Evolutionary conservation across 371 early-diverging fungal species (phyloP).

Genomic region (Phascolomyces articulosus): DNA sequence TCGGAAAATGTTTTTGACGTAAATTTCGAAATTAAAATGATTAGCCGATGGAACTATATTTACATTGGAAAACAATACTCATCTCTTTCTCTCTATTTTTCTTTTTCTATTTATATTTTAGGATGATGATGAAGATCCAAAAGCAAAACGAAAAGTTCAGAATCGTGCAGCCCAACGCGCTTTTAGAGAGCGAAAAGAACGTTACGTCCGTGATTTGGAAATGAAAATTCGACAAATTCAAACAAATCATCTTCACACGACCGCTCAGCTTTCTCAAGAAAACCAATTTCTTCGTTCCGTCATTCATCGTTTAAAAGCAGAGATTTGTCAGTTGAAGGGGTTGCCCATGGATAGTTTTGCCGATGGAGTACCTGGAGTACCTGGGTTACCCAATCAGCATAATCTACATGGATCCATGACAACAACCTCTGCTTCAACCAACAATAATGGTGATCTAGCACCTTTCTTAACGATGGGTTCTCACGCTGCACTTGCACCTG

Average conservation of each 20-base stretch:
- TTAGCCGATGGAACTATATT: not conserved
- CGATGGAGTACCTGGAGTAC: not conserved
- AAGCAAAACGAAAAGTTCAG: constrained; percentile 72
- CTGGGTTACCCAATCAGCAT: not conserved
- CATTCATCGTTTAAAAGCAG: constrained; percentile 40
- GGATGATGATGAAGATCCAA: constrained; percentile 43
- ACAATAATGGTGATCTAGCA: constrained; percentile 4
- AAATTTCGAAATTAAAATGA: not conserved
- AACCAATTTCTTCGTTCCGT: constrained; percentile 41
- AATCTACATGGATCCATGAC: too few species aligned
- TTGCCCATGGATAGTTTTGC: constrained; percentile 6
- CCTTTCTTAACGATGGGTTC: constrained; percentile 16
- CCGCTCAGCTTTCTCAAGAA: constrained; percentile 39
- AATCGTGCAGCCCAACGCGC: constrained; percentile 81
- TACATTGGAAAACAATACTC: not conserved
- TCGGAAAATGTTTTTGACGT: constrained; percentile 21
- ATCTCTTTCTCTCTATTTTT: not conserved
- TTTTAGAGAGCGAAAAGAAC: constrained; percentile 75
- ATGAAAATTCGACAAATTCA: constrained; percentile 60
- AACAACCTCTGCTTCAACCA: too few species aligned
- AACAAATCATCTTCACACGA: constrained; percentile 43
- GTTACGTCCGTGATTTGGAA: constrained; percentile 70
- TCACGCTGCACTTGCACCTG: constrained; percentile 2
- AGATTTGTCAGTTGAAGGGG: constrained; percentile 43
- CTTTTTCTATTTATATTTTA: not conserved